Evolutionary conservation across 2,329 filamentous ascomycete species (phyloP).

Genomic region (Pyricularia sp.): DNA sequence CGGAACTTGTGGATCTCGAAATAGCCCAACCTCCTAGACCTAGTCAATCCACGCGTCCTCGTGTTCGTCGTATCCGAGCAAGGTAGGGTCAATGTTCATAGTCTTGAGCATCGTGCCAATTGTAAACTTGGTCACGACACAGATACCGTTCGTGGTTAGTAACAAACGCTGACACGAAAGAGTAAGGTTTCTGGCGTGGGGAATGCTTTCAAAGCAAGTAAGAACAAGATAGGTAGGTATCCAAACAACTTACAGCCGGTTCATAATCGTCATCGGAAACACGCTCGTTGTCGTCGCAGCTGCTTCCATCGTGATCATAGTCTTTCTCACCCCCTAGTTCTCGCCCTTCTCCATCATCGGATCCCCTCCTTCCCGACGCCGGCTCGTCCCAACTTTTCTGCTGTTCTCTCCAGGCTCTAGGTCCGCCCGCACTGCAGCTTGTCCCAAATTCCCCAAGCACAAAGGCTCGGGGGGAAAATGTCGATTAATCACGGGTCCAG

Average conservation of each 20-base stretch:
- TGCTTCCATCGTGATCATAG: slow-evolving; percentile 5
- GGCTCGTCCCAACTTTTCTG: slow-evolving; percentile 6
- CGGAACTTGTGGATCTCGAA: neutral
- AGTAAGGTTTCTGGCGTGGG: neutral
- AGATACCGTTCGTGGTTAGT: neutral
- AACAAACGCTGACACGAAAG: neutral
- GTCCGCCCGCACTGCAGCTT: slow-evolving; percentile 15
- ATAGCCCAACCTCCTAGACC: neutral
- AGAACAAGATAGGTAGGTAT: neutral
- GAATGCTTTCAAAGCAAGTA: neutral
- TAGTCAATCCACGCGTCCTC: slow-evolving; percentile 20
- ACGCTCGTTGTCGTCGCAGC: neutral
- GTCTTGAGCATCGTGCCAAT: slow-evolving; percentile 28
- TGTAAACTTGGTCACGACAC: slow-evolving; percentile 18
- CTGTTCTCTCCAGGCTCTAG: slow-evolving; percentile 18
- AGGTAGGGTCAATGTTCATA: slow-evolving; percentile 23
- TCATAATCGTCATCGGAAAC: neutral
- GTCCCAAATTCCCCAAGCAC: neutral
- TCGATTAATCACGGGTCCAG: neutral
- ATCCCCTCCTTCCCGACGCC: neutral
- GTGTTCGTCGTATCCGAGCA: slow-evolving; percentile 23
- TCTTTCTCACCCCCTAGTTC: slow-evolving; percentile 1
- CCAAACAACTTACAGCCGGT: neutral
- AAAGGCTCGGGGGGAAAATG: neutral
- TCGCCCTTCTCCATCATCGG: neutral